These are phyloP conservation scores for Penicillium thymicola DNA, from an alignment of 2,329 filamentous ascomycete genomes.

Conservation along the genomic window DNA sequence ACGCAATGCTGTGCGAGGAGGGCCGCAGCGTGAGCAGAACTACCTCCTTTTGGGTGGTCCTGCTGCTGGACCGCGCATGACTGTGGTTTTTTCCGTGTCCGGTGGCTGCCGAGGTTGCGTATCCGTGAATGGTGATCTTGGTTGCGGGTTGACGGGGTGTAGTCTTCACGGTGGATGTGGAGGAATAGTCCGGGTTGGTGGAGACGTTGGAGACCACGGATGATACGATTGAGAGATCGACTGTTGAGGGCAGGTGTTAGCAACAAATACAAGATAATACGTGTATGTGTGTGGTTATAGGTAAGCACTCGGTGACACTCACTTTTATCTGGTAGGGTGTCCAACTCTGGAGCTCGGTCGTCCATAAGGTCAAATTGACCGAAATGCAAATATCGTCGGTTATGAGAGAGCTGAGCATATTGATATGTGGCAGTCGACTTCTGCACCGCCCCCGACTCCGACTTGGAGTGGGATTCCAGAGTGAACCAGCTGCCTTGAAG, in stretches of 20 bases:
- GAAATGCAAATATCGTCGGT: slow-evolving; percentile 85
- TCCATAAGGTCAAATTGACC: slow-evolving; percentile 72
- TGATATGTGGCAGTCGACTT: slow-evolving; percentile 62
- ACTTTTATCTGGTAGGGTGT: slow-evolving; percentile 71
- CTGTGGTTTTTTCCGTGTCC: slow-evolving; percentile 37
- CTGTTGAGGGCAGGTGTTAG: slow-evolving; percentile 31
- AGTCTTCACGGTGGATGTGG: slow-evolving; percentile 48
- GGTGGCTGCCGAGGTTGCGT: slow-evolving; percentile 38
- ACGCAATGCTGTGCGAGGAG: slow-evolving; percentile 74
- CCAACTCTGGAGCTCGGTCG: slow-evolving; percentile 65
- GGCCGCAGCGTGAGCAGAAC: slow-evolving; percentile 81
- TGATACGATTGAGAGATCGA: slow-evolving; percentile 83
- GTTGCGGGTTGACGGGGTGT: slow-evolving; percentile 52
- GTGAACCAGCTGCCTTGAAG: slow-evolving; percentile 88
- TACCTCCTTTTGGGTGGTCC: slow-evolving; percentile 57
- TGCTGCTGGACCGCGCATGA: slow-evolving; percentile 32
- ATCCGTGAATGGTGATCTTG: slow-evolving; percentile 89
- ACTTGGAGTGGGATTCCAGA: slow-evolving; percentile 49
- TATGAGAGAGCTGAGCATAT: slow-evolving; percentile 85
- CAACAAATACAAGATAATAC: not conserved
- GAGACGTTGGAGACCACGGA: slow-evolving; percentile 93
- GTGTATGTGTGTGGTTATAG: not conserved
- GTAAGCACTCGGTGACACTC: slow-evolving; percentile 25
- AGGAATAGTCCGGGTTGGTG: slow-evolving; percentile 54
- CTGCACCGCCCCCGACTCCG: slow-evolving; percentile 44